phyloP scores from a whole-genome alignment of 2,329 filamentous ascomycete genomes.

The Rhynchosporium secalis region DNA sequence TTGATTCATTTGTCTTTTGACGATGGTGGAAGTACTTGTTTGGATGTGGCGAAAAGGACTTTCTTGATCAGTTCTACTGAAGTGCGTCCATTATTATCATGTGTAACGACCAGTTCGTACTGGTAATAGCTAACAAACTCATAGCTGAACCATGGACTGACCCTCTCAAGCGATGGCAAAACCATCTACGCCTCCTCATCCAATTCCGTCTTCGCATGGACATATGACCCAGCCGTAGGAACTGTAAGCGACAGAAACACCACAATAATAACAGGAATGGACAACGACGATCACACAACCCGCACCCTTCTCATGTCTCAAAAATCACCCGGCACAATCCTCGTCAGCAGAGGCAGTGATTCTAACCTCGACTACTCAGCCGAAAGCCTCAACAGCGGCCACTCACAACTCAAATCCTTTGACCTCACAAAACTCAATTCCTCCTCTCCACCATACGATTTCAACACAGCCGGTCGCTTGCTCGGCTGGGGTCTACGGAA shows the following conservation, averaged over 20 bases:
- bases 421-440: slow-evolving; percentile 43
- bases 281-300: slow-evolving; percentile 60
- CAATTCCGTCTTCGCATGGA: slow-evolving; percentile 62
- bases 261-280: slow-evolving; percentile 64
- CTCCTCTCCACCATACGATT: slow-evolving; percentile 45
- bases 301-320: slow-evolving; percentile 65
- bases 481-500: slow-evolving; percentile 72
- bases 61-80: slow-evolving; percentile 26
- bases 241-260: slow-evolving; percentile 48
- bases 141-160: slow-evolving; percentile 57
- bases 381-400: slow-evolving; percentile 52
- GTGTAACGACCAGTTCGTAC: background rate
- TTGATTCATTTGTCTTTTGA: slow-evolving; percentile 34
- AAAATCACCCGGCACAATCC: slow-evolving; percentile 54
- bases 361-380: slow-evolving; percentile 62
- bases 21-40: slow-evolving; percentile 32
- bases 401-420: slow-evolving; percentile 67
- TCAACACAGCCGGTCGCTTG: slow-evolving; percentile 48
- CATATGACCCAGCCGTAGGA: slow-evolving; percentile 57
- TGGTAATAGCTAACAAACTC: slow-evolving; percentile 1
- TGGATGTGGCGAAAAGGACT: slow-evolving; percentile 30
- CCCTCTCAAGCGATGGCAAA: slow-evolving; percentile 52
- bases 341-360: slow-evolving; percentile 66
- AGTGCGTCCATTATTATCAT: slow-evolving; percentile 15
- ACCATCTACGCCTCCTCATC: slow-evolving; percentile 59